These are phyloP conservation scores for Zygnema circumcarinatum DNA, from an alignment of 139 green algal genomes.

Conservation along the genomic window DNA sequence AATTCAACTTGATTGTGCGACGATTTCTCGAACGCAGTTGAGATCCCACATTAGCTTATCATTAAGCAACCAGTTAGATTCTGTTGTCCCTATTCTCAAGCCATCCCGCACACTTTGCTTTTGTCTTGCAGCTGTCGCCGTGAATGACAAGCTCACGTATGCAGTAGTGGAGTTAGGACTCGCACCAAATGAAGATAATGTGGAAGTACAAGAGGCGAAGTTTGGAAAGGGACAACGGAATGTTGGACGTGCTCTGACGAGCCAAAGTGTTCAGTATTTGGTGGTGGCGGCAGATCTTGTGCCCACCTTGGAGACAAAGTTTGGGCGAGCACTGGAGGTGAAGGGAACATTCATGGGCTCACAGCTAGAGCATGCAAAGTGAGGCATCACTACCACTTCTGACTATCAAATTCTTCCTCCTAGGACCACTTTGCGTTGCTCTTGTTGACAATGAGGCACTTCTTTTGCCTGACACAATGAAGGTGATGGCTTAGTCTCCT, in stretches of 20 bases:
- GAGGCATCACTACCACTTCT: too few relatives aligned
- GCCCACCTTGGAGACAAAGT: conserved; percentile 73
- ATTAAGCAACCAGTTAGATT: too few relatives aligned
- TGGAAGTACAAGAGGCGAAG: conserved; percentile 17
- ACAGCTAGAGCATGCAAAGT: conserved; percentile 69
- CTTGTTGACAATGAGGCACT: neutral
- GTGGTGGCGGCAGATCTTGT: conserved; percentile 82
- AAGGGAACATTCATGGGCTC: conserved; percentile 73
- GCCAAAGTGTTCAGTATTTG: conserved; percentile 19
- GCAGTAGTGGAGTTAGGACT: conserved; percentile 71
- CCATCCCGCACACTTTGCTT: too few relatives aligned
- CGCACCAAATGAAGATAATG: neutral
- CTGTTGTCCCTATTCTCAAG: too few relatives aligned
- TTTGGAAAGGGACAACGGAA: conserved; percentile 40
- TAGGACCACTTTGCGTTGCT: too few relatives aligned
- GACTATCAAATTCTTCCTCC: too few relatives aligned
- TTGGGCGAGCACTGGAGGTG: conserved; percentile 66
- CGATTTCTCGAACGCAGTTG: too few relatives aligned
- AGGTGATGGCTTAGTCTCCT: too few relatives aligned
- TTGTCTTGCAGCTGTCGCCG: conserved; percentile 78
- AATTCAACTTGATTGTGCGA: too few relatives aligned
- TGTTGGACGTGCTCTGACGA: neutral
- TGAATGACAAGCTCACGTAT: conserved; percentile 94
- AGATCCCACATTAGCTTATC: too few relatives aligned
- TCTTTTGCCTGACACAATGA: too few relatives aligned